phyloP scores from a whole-genome alignment of 139 green algal species.

The Tetraselmis chui region DNA sequence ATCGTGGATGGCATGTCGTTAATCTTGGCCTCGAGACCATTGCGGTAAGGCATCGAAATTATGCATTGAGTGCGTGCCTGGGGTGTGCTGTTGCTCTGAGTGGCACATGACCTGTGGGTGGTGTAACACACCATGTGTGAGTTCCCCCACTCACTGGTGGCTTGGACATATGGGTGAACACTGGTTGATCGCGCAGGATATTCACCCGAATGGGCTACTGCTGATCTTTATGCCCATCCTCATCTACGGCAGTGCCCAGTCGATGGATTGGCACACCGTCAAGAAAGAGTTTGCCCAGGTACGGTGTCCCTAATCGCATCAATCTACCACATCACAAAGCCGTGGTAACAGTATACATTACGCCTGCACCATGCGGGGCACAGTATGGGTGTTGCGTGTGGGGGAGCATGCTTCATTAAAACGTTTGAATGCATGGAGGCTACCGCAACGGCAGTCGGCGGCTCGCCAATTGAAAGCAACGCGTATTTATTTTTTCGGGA shows the following conservation, averaged over 20 bases:
- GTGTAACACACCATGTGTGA: slow-evolving; percentile 23
- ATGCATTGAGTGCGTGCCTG: not conserved
- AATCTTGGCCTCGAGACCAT: not conserved
- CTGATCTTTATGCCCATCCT: slow-evolving; percentile 50
- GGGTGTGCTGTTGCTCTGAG: not conserved
- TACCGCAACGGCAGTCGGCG: too few relatives aligned
- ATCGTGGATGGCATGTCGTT: slow-evolving; percentile 2
- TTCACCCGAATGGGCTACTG: slow-evolving; percentile 50
- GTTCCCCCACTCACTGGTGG: not conserved
- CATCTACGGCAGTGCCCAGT: slow-evolving; percentile 34
- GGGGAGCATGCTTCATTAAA: too few relatives aligned
- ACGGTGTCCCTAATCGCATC: too few relatives aligned
- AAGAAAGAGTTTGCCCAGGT: not conserved
- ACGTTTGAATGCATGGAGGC: too few relatives aligned
- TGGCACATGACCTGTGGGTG: slow-evolving; percentile 24
- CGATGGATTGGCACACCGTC: slow-evolving; percentile 51
- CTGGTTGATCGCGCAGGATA: slow-evolving; percentile 17
- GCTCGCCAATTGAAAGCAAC: too few relatives aligned
- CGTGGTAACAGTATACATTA: too few relatives aligned
- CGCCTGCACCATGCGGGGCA: too few relatives aligned
- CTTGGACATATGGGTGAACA: slow-evolving; percentile 24
- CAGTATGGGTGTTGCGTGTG: too few relatives aligned
- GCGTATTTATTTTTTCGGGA: too few relatives aligned
- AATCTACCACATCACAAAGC: too few relatives aligned
- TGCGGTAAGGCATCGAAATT: not conserved